Evolutionary conservation across 1,284 basidiomycete genomes (phyloP).

Genomic region (Pyrrhoderma noxium): DNA sequence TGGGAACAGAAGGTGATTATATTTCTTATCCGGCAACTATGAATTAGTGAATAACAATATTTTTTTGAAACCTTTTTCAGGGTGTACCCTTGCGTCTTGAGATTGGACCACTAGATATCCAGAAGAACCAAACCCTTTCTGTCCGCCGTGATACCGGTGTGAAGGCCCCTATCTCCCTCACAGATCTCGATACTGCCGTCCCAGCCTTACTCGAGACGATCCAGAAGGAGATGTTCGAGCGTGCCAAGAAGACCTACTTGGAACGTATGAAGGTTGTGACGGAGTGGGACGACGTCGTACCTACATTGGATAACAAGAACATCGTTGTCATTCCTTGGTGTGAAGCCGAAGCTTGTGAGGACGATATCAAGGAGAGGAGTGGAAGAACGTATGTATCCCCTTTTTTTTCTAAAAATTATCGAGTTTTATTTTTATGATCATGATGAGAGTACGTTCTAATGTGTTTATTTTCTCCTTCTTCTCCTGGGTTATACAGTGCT

Average conservation of each 20-base stretch:
- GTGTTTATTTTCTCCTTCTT: background rate
- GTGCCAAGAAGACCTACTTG: slow-evolving; percentile 73
- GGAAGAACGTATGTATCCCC: slow-evolving; percentile 64
- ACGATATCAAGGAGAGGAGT: slow-evolving; percentile 95
- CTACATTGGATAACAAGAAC: slow-evolving; percentile 84
- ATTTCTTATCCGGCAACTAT: slow-evolving; percentile 1
- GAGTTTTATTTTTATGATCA: slow-evolving; percentile 1
- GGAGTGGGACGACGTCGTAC: slow-evolving; percentile 89
- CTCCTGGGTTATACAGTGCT: slow-evolving; percentile 38
- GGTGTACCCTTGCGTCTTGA: slow-evolving; percentile 97
- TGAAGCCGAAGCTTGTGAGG: slow-evolving; percentile 89
- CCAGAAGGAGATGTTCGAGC: slow-evolving; percentile 83
- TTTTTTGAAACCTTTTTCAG: slow-evolving; percentile 32
- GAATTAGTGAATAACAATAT: background rate
- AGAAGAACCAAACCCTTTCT: slow-evolving; percentile 74
- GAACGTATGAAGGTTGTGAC: slow-evolving; percentile 69
- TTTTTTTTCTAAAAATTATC: slow-evolving; percentile 8
- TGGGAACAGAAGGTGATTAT: slow-evolving; percentile 90
- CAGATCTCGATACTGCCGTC: slow-evolving; percentile 52
- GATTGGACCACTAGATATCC: slow-evolving; percentile 90
- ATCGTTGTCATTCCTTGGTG: slow-evolving; percentile 95
- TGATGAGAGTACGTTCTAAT: background rate
- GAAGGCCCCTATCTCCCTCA: slow-evolving; percentile 71
- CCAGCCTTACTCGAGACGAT: slow-evolving; percentile 75
- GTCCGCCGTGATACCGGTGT: slow-evolving; percentile 86